Base-by-base conservation (phyloP, 2,329 filamentous ascomycete species). In the Aspergillus phoenicis region DNA sequence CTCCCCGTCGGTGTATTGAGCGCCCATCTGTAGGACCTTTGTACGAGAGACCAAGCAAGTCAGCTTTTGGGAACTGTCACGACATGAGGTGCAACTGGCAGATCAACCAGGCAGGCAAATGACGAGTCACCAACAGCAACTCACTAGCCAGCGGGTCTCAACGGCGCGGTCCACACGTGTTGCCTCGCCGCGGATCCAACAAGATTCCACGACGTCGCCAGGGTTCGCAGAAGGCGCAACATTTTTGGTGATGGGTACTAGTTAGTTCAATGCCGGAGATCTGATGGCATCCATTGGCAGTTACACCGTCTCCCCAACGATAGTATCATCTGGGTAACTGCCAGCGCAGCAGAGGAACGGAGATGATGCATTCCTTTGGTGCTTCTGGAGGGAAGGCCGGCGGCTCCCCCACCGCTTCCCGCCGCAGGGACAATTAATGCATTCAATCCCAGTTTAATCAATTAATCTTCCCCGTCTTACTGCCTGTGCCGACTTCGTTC, bases 91-190 rank as follows among this genome's bases (percentile, higher is more conserved):
- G 33, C 33, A 36, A 36, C 11, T 36, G 33, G 33, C 33, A 36
- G 33, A 36, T 36, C 33, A 36, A 36, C 33, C 33, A 36, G 33
- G 11, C 33, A 36, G 33, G 33, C 33, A 39, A 24, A 8, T 39
- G 52, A 53, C 52, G 22, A 39, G 52, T 28, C 52, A 54, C 36
- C n/a, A 39, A 26, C 38, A 43, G 52, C 38, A 15, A 45, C 33
- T 36, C 33, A 36, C 52, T 55, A 56, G 43, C 26, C 52, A 30
- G 24, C 41, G 39, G 41, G 43, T 33, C 28, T 56, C 24, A 47
- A 30, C 53, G 47, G 47, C 26, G 28, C 39, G 53, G 33, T 56
- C 53, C 53, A 56, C 53, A 56, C 53, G 53, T 56, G 53, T 56
- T 5, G 24, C 24, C 8, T 30, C 11, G 30, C 17, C n/a, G n/a